Conservation (phyloP, 176 grass and related monocot genomes). For the Thinopyrum elongatum region DNA sequence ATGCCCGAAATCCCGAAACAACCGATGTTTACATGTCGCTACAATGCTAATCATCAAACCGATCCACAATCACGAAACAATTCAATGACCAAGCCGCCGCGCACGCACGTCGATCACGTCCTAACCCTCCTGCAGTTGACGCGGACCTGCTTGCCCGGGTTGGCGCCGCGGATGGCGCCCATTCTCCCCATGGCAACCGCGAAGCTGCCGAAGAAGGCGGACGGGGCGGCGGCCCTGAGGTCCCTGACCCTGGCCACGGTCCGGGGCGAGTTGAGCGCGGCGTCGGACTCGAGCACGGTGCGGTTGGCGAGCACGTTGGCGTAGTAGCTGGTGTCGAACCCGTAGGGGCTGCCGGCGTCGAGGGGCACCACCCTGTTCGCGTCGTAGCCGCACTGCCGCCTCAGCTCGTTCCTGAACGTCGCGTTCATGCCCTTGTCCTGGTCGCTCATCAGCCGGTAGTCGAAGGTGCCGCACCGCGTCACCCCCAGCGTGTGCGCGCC, state of each 20-base stretch:
- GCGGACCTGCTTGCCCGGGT: constrained; percentile 30
- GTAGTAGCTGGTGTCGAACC: constrained; percentile 55
- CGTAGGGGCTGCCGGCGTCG: constrained; percentile 37
- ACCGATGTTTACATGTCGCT: too few species aligned
- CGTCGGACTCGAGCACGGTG: constrained; percentile 52
- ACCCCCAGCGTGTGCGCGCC: constrained; percentile 41
- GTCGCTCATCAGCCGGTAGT: constrained; percentile 30
- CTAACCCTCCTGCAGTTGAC: constrained; percentile 27
- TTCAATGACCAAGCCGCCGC: background rate
- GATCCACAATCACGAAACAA: background rate
- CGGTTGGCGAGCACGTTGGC: constrained; percentile 35
- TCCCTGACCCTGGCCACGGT: constrained; percentile 9
- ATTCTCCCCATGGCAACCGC: constrained; percentile 48
- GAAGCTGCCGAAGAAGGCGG: constrained; percentile 39
- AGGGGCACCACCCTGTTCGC: constrained; percentile 24
- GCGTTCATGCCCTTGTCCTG: constrained; percentile 31
- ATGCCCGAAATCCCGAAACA: too few species aligned
- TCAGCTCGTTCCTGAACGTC: constrained; percentile 24
- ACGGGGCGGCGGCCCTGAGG: background rate
- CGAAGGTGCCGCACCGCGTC: constrained; percentile 24
- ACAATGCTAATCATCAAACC: too few species aligned
- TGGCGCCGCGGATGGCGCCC: constrained; percentile 28
- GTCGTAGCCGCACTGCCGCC: constrained; percentile 31
- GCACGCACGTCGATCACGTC: constrained; percentile 11
- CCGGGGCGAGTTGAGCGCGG: constrained; percentile 36